Base-by-base conservation (phyloP, 495 filamentous ascomycete genomes). In the Arthonia radiata region DNA sequence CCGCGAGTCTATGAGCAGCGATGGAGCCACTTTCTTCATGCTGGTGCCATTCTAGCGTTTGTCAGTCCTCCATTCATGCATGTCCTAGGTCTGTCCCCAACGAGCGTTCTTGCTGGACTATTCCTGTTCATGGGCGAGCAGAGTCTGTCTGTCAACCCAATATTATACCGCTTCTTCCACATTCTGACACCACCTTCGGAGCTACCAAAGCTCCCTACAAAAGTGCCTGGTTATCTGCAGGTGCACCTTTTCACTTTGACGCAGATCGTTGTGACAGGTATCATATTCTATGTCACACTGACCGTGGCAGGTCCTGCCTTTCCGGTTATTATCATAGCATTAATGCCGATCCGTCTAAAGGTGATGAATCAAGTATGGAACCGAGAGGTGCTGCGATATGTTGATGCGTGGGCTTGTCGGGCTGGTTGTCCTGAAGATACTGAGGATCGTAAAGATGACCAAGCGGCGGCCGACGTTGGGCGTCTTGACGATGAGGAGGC, bases 71-170 rank as follows among this genome's bases (percentile, higher is more conserved):
- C 70, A 5, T 56, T 75, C 23, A 71, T 72, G 59, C 62, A 61
- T 32, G 60, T 74, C 3, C 52, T 75, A 10, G 70, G 70, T 1
- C 48, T 75, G 31, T 73, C 70, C 0, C 69, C 67, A 0, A 75
- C 67, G 1, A 67, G 62, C 21, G 70, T 75, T 4, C 50, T 75
- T 1, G 70, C 68, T 0, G 70, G 68, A 1, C 44, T 75, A 8
- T 75, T 75, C 39, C 46, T 77, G 28, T 76, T 72, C 43, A 74
- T 75, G 70, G 70, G 67, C 6, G 66, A 74, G 35, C 71, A 77
- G 35, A 67, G 62, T 23, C 46, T 74, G n/a, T 57, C 56, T 8
- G 61, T 70, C 5, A 76, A 74, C 35, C 68, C 68, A 1, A 70
- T 75, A 18, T 43, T 76, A 5, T 64, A 57, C 33, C 61, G 67